These are phyloP conservation scores for Globisporangium acanthophoron DNA, from an alignment of 352 stramenopile species.

Conservation along the genomic window DNA sequence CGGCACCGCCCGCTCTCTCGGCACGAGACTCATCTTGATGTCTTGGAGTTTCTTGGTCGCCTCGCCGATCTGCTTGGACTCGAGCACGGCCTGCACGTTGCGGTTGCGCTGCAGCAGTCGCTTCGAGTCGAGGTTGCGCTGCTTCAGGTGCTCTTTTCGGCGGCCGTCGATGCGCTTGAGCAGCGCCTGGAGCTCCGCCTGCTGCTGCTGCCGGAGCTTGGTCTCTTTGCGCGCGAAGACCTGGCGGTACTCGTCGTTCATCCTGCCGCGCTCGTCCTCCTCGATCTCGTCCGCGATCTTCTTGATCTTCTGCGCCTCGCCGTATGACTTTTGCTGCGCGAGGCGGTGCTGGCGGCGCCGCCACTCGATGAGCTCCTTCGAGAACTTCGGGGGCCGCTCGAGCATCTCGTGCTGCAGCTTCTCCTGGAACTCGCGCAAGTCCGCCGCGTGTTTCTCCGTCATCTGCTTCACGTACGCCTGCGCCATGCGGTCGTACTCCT, in stretches of 20 bases:
- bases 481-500: slow-evolving; percentile 94
- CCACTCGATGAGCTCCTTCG: slow-evolving; percentile 93
- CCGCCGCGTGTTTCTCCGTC: slow-evolving; percentile 85
- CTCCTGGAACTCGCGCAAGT: slow-evolving; percentile 87
- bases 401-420: slow-evolving; percentile 85
- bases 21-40: slow-evolving; percentile 75
- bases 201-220: slow-evolving; percentile 90
- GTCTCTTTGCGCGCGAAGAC: slow-evolving; percentile 86
- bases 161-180: slow-evolving; percentile 93
- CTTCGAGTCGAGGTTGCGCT: slow-evolving; percentile 91
- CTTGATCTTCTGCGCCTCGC: slow-evolving; percentile 94
- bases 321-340: slow-evolving; percentile 92
- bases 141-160: slow-evolving; percentile 92
- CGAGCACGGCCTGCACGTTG: slow-evolving; percentile 92
- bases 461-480: slow-evolving; percentile 94
- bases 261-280: slow-evolving; percentile 85
- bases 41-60: slow-evolving; percentile 74
- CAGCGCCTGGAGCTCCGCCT: slow-evolving; percentile 89
- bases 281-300: slow-evolving; percentile 93
- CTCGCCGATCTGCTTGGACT: slow-evolving; percentile 88
- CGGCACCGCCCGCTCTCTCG: slow-evolving; percentile 45
- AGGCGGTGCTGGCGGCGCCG: slow-evolving; percentile 91
- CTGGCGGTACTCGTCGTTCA: slow-evolving; percentile 76
- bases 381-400: slow-evolving; percentile 89
- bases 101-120: slow-evolving; percentile 93